A percentile compares a stretch with the other conserved stretches of the same genome.
Conservation (phyloP, 2,329 filamentous ascomycete species). For the Chalaropsis ovoidea region DNA sequence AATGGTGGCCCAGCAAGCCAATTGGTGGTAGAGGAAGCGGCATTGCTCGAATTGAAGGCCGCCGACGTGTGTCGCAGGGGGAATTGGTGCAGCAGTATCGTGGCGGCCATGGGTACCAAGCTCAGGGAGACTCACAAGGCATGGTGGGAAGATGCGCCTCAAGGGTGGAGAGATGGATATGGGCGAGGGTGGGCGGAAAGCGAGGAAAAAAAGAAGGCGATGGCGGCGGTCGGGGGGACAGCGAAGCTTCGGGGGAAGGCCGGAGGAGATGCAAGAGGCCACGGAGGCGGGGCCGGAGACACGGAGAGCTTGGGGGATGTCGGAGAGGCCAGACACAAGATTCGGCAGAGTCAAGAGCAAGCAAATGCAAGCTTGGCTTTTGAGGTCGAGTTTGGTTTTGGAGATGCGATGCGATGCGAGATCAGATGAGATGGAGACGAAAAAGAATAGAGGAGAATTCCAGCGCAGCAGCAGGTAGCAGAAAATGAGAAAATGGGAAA, state of each 20-base stretch:
- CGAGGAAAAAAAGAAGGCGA: neutral
- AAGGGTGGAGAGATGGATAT: conserved; percentile 9
- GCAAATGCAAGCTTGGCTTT: neutral
- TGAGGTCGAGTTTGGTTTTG: neutral
- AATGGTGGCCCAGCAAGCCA: neutral
- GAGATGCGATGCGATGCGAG: neutral
- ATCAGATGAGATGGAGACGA: neutral
- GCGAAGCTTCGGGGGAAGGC: conserved; percentile 1
- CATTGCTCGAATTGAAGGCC: neutral
- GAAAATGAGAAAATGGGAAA: neutral
- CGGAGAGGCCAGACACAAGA: conserved; percentile 7
- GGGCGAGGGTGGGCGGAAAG: neutral
- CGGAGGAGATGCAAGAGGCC: neutral
- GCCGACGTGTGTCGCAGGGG: neutral
- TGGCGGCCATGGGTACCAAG: neutral
- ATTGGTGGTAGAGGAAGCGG: neutral
- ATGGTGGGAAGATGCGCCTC: conserved; percentile 27
- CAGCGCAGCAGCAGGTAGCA: neutral
- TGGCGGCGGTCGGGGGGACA: neutral
- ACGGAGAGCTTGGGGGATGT: neutral
- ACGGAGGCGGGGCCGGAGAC: neutral
- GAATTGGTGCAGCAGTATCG: neutral
- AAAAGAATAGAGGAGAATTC: neutral
- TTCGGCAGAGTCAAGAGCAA: neutral
- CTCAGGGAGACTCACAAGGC: conserved; percentile 33